Base-by-base conservation (phyloP, 73 alveolate species). In the Diophrys sp. region DNA sequence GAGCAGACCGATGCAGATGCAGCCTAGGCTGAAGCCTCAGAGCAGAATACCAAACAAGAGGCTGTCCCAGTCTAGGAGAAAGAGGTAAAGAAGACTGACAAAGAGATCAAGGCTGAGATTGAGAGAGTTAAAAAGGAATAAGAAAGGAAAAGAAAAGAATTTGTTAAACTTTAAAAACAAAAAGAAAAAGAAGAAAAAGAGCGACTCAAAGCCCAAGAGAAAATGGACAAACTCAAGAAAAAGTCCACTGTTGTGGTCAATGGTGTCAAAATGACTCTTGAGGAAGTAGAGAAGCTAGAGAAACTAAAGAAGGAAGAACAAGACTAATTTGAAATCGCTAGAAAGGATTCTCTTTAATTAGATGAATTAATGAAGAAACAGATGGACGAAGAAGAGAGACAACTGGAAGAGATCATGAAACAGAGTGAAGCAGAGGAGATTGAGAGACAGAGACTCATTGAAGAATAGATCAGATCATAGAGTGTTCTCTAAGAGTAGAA, bases 51-150 rank as follows among this genome's bases (percentile, higher is more conserved):
- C 5, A 44, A 11, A 5, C n/a, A 44, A 44, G 62, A 44, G 18
- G 5, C 62, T 44, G 18, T 11, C 5, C 62, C 32, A 1, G 31
- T 1, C 23, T 53, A 24, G 0, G 30, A 30, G 34, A 55, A 66
- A 74, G 82, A 30, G 54, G 74, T 27, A 27, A 53, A 78, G 67
- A 82, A 75, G 68, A 29, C 81, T 29, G 44, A 69, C 54, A 77
- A 1, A 55, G 78, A 31, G 23, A 2, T 28, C 33, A 73, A 54
- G 33, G 79, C n/a, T n/a, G n/a, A n/a, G n/a, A n/a, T n/a, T n/a
- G n/a, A n/a, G n/a, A n/a, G n/a, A n/a, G n/a, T n/a, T n/a, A n/a
- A n/a, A n/a, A 44, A 44, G 18, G 62, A 44, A 44, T 44, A 44
- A 44, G 62, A 44, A 44, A 18, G n/a, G 18, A 44, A 44, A 44